These are phyloP conservation scores for Arthrinium phaeospermum DNA, from an alignment of 2,329 filamentous ascomycete species.

Conservation along the genomic window DNA sequence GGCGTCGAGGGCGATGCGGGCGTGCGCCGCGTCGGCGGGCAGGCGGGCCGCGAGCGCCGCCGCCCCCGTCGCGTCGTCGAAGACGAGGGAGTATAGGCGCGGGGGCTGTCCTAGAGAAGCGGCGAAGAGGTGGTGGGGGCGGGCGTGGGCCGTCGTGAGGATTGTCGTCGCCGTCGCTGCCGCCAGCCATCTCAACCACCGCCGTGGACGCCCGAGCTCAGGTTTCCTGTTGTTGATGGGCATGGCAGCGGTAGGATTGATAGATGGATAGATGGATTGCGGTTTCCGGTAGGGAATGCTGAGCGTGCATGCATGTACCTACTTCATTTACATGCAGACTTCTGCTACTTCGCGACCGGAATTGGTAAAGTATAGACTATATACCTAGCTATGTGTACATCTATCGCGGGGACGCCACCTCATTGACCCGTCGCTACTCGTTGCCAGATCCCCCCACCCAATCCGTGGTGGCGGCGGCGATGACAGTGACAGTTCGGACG, in stretches of 20 bases:
- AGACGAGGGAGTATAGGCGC: constrained; percentile 59
- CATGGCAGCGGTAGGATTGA: no score
- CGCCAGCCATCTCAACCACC: neutral
- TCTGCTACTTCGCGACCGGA: no score
- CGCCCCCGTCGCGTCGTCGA: constrained; percentile 17
- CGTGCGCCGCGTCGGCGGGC: constrained; percentile 25
- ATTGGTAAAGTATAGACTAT: no score
- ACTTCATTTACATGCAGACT: no score
- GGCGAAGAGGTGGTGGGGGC: constrained; percentile 67
- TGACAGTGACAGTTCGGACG: no score
- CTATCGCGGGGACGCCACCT: no score
- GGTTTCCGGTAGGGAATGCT: no score
- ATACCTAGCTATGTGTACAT: no score
- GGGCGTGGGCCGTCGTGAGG: neutral
- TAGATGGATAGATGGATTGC: no score
- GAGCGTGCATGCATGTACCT: no score
- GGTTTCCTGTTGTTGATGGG: neutral
- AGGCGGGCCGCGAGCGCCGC: constrained; percentile 51
- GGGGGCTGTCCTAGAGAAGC: constrained; percentile 70
- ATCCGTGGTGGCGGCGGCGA: neutral
- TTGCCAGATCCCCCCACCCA: no score
- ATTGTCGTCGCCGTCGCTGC: neutral
- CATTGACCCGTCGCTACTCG: no score
- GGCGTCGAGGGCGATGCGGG: constrained; percentile 31
- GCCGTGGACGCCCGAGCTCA: neutral